Evolutionary conservation across 2,329 filamentous ascomycete species (phyloP), one percentile per base, ranked within the genome.

Genomic region (Helicocarpus griseus): DNA sequence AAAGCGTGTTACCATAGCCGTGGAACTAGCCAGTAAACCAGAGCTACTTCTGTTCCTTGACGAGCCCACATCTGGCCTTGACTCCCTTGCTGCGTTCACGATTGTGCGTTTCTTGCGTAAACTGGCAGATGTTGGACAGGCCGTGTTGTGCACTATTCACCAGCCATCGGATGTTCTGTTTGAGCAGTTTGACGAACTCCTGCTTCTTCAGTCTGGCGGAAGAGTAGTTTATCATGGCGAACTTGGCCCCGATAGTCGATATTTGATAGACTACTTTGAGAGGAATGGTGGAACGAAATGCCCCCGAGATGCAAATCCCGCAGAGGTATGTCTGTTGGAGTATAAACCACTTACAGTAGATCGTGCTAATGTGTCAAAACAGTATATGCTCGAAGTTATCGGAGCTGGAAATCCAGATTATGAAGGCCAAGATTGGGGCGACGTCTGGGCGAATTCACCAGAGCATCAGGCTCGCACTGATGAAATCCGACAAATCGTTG

Each of bases 101-200:
- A 83, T 83, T 54, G 73, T 82, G 2, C 74, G 78, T 0, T 81
- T 84, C 56, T 66, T 85, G 6, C 74, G 79, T 3, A 82, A 82
- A 59, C 70, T 85, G 1, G 78, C 81, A 1, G 77, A 80, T n/a
- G 85, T 86, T 2, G 89, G 89, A 1, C 89, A 95, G 64, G 89
- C 89, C 8, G 89, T 95, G 58, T 77, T 95, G 3, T 94, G 88
- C 70, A 95, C 89, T 0, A 95, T 95, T 56, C 89, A 95, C 66
- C 89, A 95, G 65, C 89, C 89, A 1, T 91, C 89, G 58, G 86
- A 87, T 14, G 83, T 87, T 0, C 76, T 95, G 0, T 95, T 95
- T 59, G 87, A 93, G 66, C 85, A 89, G 67, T 95, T 95, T 58
- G 89, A 95, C 64, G 80, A 88, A 11, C 77, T 95, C 1, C 73